These are phyloP conservation scores for Pseudogymnoascus sp. DNA, from an alignment of 2,329 filamentous ascomycete species.

Conservation along the genomic window DNA sequence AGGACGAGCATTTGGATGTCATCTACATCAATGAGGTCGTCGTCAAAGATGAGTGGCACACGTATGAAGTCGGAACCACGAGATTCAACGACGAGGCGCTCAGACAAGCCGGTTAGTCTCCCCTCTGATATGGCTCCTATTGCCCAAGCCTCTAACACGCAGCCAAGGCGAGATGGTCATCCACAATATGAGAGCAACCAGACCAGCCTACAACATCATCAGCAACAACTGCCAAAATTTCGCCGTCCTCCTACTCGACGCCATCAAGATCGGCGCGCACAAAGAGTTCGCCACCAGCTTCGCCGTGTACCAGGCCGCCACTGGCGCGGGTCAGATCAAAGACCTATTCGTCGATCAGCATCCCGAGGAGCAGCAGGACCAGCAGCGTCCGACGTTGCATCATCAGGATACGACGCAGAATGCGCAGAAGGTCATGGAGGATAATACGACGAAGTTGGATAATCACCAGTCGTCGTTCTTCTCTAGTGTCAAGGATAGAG, in stretches of 20 bases:
- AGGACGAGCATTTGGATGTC: constrained; percentile 48
- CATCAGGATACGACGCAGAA: constrained; percentile 40
- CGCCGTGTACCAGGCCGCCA: constrained; percentile 46
- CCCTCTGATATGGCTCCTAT: background rate
- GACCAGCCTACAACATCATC: constrained; percentile 51
- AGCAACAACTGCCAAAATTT: constrained; percentile 57
- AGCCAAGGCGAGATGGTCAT: constrained; percentile 46
- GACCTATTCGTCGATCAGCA: constrained; percentile 43
- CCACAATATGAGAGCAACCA: constrained; percentile 42
- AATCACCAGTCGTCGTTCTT: constrained; percentile 29
- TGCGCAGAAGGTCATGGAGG: constrained; percentile 48
- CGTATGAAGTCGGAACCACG: constrained; percentile 46
- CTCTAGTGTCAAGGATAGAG: background rate
- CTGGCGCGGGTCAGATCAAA: constrained; percentile 43
- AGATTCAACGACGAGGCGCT: constrained; percentile 50
- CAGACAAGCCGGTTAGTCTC: constrained; percentile 40
- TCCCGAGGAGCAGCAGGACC: constrained; percentile 30
- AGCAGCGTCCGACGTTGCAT: constrained; percentile 22
- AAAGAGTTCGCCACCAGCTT: constrained; percentile 49
- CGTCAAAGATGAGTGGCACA: constrained; percentile 43
- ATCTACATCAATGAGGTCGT: constrained; percentile 50
- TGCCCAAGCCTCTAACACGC: constrained; percentile 5
- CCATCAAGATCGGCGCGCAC: constrained; percentile 45
- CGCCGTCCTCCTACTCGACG: constrained; percentile 46
- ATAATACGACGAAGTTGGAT: constrained; percentile 48